These are phyloP conservation scores for Albatrellus ellisii DNA, from an alignment of 768 basidiomycete genomes.

Conservation along the genomic window DNA sequence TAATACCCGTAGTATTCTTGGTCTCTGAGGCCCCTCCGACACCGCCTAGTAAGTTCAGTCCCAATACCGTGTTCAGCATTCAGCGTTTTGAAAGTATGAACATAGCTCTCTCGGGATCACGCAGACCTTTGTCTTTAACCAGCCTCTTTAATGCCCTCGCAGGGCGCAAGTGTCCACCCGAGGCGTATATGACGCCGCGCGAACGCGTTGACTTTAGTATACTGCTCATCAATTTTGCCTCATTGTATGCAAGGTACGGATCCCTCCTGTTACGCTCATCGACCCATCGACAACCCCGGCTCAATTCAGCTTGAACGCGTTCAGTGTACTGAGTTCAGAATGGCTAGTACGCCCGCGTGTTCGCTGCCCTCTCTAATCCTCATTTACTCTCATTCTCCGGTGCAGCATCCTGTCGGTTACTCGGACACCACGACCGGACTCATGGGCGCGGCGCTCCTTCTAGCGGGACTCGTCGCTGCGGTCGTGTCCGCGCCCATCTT, in stretches of 20 bases:
- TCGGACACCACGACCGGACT: conserved; percentile 51
- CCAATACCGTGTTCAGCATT: background rate
- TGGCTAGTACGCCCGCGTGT: conserved; percentile 37
- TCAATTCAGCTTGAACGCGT: conserved; percentile 38
- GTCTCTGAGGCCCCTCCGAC: conserved; percentile 52
- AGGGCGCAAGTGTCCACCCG: conserved; percentile 26
- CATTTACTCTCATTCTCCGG: background rate
- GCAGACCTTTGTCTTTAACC: conserved; percentile 35
- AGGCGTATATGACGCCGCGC: conserved; percentile 43
- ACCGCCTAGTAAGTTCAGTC: conserved; percentile 51
- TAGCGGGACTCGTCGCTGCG: conserved; percentile 61
- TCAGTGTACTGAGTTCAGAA: conserved; percentile 54
- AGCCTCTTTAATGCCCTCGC: conserved; percentile 42
- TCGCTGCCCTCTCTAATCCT: background rate
- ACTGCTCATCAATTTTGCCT: conserved; percentile 44
- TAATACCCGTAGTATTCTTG: conserved; percentile 43
- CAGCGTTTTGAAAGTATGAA: background rate
- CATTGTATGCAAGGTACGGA: conserved; percentile 45
- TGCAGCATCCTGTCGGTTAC: conserved; percentile 63
- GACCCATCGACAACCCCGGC: background rate
- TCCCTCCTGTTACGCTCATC: background rate
- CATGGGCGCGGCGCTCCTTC: conserved; percentile 53
- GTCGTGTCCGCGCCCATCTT: conserved; percentile 60
- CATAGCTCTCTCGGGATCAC: conserved; percentile 57
- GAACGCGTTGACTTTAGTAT: conserved; percentile 66